Evolutionary conservation across 495 filamentous ascomycete genomes (phyloP), one percentile per base, ranked within the genome.

Genomic region (Penicillium chermesinum): DNA sequence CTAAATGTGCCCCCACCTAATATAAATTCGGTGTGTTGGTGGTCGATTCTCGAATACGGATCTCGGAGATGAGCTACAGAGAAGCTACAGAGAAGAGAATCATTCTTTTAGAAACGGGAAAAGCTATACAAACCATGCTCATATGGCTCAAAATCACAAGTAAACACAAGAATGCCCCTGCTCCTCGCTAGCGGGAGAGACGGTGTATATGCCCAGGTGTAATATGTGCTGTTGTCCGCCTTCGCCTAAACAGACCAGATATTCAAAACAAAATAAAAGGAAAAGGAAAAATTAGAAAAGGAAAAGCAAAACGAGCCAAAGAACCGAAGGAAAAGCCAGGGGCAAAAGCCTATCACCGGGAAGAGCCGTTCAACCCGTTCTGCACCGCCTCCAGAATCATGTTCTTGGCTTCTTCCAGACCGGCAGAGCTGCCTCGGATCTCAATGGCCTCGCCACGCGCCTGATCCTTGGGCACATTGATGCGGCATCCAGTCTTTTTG

Each of bases 401-500:
- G 38, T 94, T 84, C 70, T 81, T 89, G 32, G 93, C 94, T 65
- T 88, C 79, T 69, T 96, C 90, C 12, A 94, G 77, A 16, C 87
- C 88, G 41, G 88, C 86, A 57, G 77, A 79, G 47, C 75, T 78
- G 21, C 93, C 93, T 44, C 82, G 69, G 57, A 97, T 83, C 70
- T 95, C 87, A 59, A 97, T 96, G 2, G 91, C 87, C 60, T 95
- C 89, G 27, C 74, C 79, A 57, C 77, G 80, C 33, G 77, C 78
- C 55, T 91, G 83, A 61, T 87, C 85, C 52, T 86, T 81, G 35
- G 93, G 93, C 38, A 97, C 89, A 32, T 86, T 88, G 65, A 99
- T 91, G 63, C 84, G 86, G 73, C 89, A 95, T 21, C 86, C 88
- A 37, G 90, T 96, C 72, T 91, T 81, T 68, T 86, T 89, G 47